phyloP scores from a whole-genome alignment of 140 eudicot species.

The Bidens hawaiensis region DNA sequence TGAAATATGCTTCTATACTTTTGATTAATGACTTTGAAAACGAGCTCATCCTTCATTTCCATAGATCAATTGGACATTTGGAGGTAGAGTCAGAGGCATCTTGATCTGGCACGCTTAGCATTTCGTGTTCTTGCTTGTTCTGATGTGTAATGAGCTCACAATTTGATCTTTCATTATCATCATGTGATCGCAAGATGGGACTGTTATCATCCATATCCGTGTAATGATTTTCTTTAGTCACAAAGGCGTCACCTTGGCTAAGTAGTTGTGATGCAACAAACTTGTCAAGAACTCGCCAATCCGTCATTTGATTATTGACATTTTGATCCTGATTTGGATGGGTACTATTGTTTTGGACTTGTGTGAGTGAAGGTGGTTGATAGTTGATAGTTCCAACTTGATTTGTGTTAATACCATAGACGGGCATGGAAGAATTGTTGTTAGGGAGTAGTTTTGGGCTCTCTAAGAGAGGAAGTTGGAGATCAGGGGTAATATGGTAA shows the following conservation, averaged over 20 bases:
- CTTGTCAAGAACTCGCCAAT: constrained; percentile 93
- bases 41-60: constrained; percentile 47
- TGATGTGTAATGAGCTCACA: constrained; percentile 29
- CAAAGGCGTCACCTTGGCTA: constrained; percentile 62
- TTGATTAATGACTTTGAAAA: constrained; percentile 13
- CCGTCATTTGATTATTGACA: constrained; percentile 52
- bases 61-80: constrained; percentile 58
- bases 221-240: constrained; percentile 36
- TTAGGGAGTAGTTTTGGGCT: constrained; percentile 46
- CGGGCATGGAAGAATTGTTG: constrained; percentile 40
- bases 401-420: constrained; percentile 36
- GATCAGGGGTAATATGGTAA: constrained; percentile 49
- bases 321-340: constrained; percentile 34
- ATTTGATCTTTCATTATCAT: constrained; percentile 35
- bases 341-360: constrained; percentile 27
- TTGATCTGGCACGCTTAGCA: constrained; percentile 26
- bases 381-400: constrained; percentile 20
- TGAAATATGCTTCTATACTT: constrained; percentile 18
- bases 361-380: constrained; percentile 37
- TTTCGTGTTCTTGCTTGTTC: constrained; percentile 39
- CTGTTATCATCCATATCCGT: constrained; percentile 18
- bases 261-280: constrained; percentile 86
- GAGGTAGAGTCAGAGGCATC: constrained; percentile 65
- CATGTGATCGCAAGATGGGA: constrained; percentile 24
- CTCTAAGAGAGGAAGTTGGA: constrained; percentile 72